phyloP scores from a whole-genome alignment of 2,329 filamentous ascomycete species.

The Sphaerulina musiva region DNA sequence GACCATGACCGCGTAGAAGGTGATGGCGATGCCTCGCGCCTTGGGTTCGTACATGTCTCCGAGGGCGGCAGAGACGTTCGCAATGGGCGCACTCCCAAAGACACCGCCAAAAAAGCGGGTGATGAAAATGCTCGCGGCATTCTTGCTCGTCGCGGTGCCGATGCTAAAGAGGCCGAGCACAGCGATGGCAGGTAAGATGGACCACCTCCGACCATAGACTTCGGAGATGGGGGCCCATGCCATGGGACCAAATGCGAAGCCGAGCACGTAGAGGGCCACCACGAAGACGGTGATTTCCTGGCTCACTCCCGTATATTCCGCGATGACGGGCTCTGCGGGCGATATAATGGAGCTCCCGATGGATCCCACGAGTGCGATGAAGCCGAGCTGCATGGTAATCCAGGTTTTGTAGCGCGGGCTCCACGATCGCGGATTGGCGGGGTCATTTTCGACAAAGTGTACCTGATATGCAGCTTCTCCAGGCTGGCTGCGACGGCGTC shows the following conservation, averaged over 20 bases:
- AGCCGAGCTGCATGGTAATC: slow-evolving; percentile 45
- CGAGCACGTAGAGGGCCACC: slow-evolving; percentile 44
- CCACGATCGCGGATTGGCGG: slow-evolving; percentile 46
- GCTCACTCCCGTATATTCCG: slow-evolving; percentile 39
- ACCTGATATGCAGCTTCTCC: slow-evolving; percentile 24
- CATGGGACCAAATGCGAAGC: slow-evolving; percentile 39
- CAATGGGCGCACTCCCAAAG: slow-evolving; percentile 41
- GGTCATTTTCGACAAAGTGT: slow-evolving; percentile 33
- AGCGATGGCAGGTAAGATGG: slow-evolving; percentile 41
- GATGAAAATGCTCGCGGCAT: slow-evolving; percentile 35
- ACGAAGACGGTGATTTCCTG: slow-evolving; percentile 42
- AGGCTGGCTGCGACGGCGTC: slow-evolving; percentile 8
- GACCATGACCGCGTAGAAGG: slow-evolving; percentile 39
- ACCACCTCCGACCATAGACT: slow-evolving; percentile 41
- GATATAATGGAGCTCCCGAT: slow-evolving; percentile 47
- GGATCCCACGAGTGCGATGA: slow-evolving; percentile 38
- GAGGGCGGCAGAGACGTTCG: slow-evolving; percentile 40
- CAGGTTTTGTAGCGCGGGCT: slow-evolving; percentile 40
- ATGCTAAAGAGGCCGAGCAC: slow-evolving; percentile 43
- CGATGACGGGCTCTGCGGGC: slow-evolving; percentile 42
- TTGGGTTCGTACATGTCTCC: slow-evolving; percentile 40
- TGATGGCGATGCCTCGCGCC: slow-evolving; percentile 37
- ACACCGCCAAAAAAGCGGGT: slow-evolving; percentile 43
- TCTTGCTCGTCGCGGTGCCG: slow-evolving; percentile 39
- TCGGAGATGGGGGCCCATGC: slow-evolving; percentile 18